phyloP scores from a whole-genome alignment of 2,329 filamentous ascomycete species.

The Penicillium sp. region DNA sequence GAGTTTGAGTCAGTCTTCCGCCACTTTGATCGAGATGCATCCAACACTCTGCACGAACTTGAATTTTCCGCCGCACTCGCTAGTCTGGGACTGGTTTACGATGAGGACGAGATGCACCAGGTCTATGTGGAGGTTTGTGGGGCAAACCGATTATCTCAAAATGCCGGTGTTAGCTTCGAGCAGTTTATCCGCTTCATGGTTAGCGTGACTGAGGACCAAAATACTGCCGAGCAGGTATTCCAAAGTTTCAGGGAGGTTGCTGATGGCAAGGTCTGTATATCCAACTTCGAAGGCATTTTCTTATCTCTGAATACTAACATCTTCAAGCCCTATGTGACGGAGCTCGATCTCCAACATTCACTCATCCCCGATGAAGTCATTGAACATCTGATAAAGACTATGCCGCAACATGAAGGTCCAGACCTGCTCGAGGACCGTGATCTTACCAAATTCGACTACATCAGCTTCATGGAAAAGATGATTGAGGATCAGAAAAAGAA shows the following conservation, averaged over 20 bases:
- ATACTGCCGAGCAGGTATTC: conserved; percentile 97
- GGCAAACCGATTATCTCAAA: conserved; percentile 56
- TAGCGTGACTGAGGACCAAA: conserved; percentile 96
- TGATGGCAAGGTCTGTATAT: conserved; percentile 73
- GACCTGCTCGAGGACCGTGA: conserved; percentile 84
- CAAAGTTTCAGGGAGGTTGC: conserved; percentile 97
- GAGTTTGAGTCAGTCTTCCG: conserved; percentile 98
- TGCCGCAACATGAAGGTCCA: conserved; percentile 80
- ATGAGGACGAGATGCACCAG: conserved; percentile 96
- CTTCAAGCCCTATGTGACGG: conserved; percentile 82
- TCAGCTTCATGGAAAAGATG: conserved; percentile 92
- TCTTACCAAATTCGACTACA: conserved; percentile 89
- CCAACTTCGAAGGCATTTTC: not conserved
- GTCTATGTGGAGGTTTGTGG: conserved; percentile 87
- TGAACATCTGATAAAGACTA: conserved; percentile 82
- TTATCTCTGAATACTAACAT: conserved; percentile 6
- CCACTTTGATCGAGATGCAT: conserved; percentile 92
- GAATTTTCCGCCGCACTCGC: conserved; percentile 95
- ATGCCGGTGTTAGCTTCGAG: conserved; percentile 81
- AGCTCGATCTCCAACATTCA: conserved; percentile 92
- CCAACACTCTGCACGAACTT: conserved; percentile 85
- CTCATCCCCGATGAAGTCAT: conserved; percentile 97
- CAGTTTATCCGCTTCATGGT: conserved; percentile 99
- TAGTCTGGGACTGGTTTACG: conserved; percentile 92
- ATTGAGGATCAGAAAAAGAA: conserved; percentile 50